phyloP scores from a whole-genome alignment of 2,329 filamentous ascomycete species.

The Metarhizium sp. region DNA sequence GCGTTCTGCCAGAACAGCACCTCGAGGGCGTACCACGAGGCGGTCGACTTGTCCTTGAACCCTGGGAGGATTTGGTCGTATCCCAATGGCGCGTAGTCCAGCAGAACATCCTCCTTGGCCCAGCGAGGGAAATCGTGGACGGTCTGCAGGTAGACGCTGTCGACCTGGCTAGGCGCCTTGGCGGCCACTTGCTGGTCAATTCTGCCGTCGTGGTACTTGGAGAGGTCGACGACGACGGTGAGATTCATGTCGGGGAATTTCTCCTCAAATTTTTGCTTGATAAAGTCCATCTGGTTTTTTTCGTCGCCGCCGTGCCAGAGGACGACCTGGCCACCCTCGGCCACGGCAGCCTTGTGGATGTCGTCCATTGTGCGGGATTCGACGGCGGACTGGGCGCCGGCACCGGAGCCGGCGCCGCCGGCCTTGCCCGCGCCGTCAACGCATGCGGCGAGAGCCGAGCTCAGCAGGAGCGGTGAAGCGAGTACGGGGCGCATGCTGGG shows the following conservation, averaged over 20 bases:
- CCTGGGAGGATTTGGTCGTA: slow-evolving; percentile 32
- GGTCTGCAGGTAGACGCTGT: slow-evolving; percentile 40
- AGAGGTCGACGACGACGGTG: slow-evolving; percentile 44
- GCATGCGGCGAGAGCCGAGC: not conserved
- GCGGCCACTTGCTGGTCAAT: slow-evolving; percentile 35
- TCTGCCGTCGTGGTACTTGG: slow-evolving; percentile 42
- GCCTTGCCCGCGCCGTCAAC: too few relatives aligned
- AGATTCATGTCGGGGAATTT: slow-evolving; percentile 40
- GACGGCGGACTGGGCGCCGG: slow-evolving; percentile 3
- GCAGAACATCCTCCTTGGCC: slow-evolving; percentile 34
- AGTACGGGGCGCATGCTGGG: not conserved
- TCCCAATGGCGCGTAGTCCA: slow-evolving; percentile 38
- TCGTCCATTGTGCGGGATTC: slow-evolving; percentile 39
- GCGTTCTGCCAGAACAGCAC: slow-evolving; percentile 28
- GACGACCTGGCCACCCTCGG: slow-evolving; percentile 35
- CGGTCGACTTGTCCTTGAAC: slow-evolving; percentile 32
- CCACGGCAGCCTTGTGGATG: slow-evolving; percentile 38
- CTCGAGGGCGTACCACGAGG: slow-evolving; percentile 31
- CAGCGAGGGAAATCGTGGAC: slow-evolving; percentile 42
- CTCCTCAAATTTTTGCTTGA: slow-evolving; percentile 39
- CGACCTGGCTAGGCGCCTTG: slow-evolving; percentile 26
- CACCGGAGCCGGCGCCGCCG: not conserved
- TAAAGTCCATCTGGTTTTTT: slow-evolving; percentile 22
- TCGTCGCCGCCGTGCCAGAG: slow-evolving; percentile 42
- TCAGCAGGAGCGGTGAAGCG: not conserved